Conservation (phyloP, 2,329 filamentous ascomycete species). For the Lachnellula suecica region DNA sequence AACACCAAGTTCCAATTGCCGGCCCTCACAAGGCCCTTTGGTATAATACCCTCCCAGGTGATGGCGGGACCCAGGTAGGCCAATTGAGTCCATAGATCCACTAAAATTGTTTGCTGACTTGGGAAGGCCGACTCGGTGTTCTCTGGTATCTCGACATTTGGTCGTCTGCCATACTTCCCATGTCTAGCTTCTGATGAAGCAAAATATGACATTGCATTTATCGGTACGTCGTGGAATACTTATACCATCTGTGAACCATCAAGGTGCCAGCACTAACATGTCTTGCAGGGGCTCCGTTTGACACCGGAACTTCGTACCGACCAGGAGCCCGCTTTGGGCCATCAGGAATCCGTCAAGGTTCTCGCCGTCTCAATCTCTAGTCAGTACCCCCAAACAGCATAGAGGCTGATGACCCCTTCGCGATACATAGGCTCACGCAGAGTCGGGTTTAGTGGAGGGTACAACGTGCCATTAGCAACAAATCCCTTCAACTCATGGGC, state of each 20-base stretch:
- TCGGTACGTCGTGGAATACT: constrained; percentile 51
- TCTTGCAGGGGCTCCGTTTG: constrained; percentile 70
- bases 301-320: constrained; percentile 82
- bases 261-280: constrained; percentile 13
- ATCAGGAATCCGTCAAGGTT: constrained; percentile 82
- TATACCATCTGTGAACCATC: constrained; percentile 5
- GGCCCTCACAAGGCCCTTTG: constrained; percentile 75
- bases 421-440: constrained; percentile 36
- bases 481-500: constrained; percentile 84
- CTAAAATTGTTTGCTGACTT: constrained; percentile 14
- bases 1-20: constrained; percentile 43
- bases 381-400: constrained; percentile 46
- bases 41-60: constrained; percentile 81
- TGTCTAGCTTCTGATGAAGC: constrained; percentile 70
- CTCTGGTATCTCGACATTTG: constrained; percentile 85
- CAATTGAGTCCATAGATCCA: constrained; percentile 6
- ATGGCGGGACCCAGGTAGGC: constrained; percentile 76
- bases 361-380: constrained; percentile 83
- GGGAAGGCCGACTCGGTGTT: constrained; percentile 80
- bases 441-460: constrained; percentile 67
- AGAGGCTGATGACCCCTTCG: constrained; percentile 22
- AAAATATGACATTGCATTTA: constrained; percentile 82
- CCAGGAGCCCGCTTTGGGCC: constrained; percentile 84
- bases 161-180: constrained; percentile 73
- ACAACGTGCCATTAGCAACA: constrained; percentile 77